phyloP scores from a whole-genome alignment of 306 rosid genomes.

The Sindora glabra region DNA sequence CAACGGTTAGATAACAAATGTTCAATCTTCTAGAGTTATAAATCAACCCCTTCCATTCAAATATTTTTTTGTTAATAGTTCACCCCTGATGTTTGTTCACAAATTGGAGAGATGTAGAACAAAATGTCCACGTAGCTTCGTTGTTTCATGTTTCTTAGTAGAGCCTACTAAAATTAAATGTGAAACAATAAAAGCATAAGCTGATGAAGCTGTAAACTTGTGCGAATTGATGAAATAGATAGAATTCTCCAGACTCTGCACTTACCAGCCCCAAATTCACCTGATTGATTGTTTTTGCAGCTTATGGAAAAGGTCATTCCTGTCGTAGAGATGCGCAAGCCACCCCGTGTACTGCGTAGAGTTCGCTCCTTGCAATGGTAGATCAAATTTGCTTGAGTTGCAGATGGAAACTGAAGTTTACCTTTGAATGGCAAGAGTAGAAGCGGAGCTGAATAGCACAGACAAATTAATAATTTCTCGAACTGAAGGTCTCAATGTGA shows the following conservation, averaged over 20 bases:
- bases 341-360: conserved; percentile 56
- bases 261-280: conserved; percentile 1
- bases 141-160: no score
- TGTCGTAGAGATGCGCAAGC: conserved; percentile 58
- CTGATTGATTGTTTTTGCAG: conserved; percentile 39
- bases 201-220: no score
- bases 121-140: no score
- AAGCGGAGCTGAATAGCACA: not conserved
- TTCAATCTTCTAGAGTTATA: no score
- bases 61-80: no score
- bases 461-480: conserved; percentile 9
- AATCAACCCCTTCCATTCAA: no score
- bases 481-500: conserved; percentile 2
- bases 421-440: not conserved
- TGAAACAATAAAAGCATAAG: no score
- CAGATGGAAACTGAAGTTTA: conserved; percentile 1
- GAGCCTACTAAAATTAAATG: no score
- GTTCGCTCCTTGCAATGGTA: conserved; percentile 67
- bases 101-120: no score
- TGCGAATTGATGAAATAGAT: no score
- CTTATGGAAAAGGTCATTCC: conserved; percentile 79
- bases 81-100: no score
- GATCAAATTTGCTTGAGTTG: conserved; percentile 23
- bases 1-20: not conserved
- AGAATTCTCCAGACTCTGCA: not conserved